A percentile compares a stretch with the other conserved stretches of the same genome.
These are phyloP conservation scores for Hyaloscypha bicolor DNA, from an alignment of 495 filamentous ascomycete species.

Conservation along the genomic window DNA sequence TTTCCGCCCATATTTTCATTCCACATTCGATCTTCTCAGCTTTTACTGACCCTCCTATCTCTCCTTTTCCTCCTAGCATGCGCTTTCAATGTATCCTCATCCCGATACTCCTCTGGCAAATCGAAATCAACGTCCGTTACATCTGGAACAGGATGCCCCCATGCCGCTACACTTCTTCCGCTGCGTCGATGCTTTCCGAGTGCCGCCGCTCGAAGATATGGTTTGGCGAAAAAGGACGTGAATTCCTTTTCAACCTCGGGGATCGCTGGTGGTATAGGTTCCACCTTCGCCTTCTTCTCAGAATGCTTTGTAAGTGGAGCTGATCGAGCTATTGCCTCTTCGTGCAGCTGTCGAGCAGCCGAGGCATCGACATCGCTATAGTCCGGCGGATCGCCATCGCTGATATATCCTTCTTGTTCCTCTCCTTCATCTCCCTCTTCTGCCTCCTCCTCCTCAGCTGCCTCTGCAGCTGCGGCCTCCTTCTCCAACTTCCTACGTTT, in stretches of 20 bases:
- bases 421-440: slow-evolving; percentile 44
- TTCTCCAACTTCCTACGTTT: slow-evolving; percentile 73
- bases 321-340: slow-evolving; percentile 60
- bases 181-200: slow-evolving; percentile 60
- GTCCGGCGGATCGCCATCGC: slow-evolving; percentile 57
- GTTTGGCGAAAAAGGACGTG: slow-evolving; percentile 81
- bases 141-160: slow-evolving; percentile 82
- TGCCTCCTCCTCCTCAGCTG: slow-evolving; percentile 38
- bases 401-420: slow-evolving; percentile 36
- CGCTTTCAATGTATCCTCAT: slow-evolving; percentile 65
- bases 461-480: slow-evolving; percentile 52
- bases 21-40: slow-evolving; percentile 8
- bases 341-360: slow-evolving; percentile 71
- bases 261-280: slow-evolving; percentile 23
- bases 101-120: slow-evolving; percentile 69
- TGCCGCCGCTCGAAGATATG: slow-evolving; percentile 74
- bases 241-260: slow-evolving; percentile 63
- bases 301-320: slow-evolving; percentile 8
- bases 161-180: slow-evolving; percentile 62
- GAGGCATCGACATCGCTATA: slow-evolving; percentile 73
- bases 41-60: slow-evolving; percentile 30
- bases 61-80: slow-evolving; percentile 53
- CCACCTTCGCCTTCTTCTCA: slow-evolving; percentile 19
- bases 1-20: slow-evolving; percentile 12
- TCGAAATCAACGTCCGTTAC: slow-evolving; percentile 68